A percentile compares a stretch with the other conserved stretches of the same genome.
These are phyloP conservation scores for Arabidopsis suecica DNA, from an alignment of 345 rosid species.

Conservation along the genomic window DNA sequence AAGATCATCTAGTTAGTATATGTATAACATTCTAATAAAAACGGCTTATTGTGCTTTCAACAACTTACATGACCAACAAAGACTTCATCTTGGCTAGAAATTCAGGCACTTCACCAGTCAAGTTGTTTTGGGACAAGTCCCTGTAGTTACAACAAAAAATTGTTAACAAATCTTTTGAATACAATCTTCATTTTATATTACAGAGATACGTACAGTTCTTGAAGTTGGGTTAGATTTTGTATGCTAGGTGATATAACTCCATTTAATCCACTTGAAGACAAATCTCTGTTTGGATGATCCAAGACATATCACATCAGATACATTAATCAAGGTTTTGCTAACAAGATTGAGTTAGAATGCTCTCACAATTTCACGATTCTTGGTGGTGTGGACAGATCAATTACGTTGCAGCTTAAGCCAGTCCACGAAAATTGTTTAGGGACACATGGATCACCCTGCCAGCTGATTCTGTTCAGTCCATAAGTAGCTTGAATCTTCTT, in stretches of 20 bases:
- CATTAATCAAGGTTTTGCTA: not conserved
- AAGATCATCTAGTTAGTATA: too few species aligned
- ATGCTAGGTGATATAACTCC: not conserved
- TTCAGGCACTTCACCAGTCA: conserved; percentile 10
- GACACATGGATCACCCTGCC: conserved; percentile 55
- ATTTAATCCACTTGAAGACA: not conserved
- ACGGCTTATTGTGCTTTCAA: too few species aligned
- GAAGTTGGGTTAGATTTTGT: conserved; percentile 4
- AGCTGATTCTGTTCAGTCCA: conserved; percentile 27
- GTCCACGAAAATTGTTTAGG: conserved; percentile 36
- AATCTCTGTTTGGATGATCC: not conserved
- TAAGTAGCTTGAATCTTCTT: conserved; percentile 45
- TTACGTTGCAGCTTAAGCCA: conserved; percentile 46
- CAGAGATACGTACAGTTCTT: not conserved
- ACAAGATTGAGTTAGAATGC: not conserved
- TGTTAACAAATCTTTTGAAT: not conserved
- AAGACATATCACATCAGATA: not conserved
- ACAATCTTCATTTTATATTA: not conserved
- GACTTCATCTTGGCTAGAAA: conserved; percentile 10
- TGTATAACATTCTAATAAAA: too few species aligned
- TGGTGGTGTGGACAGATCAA: conserved; percentile 21
- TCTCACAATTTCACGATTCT: conserved; percentile 35
- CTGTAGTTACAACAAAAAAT: not conserved
- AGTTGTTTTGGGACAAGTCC: conserved; percentile 13
- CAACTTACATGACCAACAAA: conserved; percentile 12